Conservation (phyloP, 768 basidiomycete species). For the Fibroporia radiculosa region DNA sequence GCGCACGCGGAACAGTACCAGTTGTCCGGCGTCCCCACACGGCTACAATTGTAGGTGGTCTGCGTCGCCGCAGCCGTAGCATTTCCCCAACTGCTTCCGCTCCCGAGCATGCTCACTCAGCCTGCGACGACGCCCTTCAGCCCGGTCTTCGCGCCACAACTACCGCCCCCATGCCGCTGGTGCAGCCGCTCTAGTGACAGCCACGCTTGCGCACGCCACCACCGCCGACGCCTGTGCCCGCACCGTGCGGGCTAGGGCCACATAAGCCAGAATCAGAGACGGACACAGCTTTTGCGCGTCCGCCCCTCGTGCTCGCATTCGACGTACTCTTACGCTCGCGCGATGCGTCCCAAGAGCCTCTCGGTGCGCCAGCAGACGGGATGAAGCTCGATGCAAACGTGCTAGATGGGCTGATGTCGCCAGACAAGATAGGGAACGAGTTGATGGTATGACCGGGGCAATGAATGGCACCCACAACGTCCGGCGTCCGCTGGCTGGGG, state of each 20-base stretch:
- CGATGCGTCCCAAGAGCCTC: neutral
- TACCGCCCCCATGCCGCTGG: conserved; percentile 4
- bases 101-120: conserved; percentile 1
- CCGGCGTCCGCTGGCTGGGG: neutral
- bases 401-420: conserved; percentile 32
- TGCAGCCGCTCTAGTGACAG: conserved; percentile 6
- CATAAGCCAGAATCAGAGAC: too few relatives aligned
- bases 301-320: conserved; percentile 1
- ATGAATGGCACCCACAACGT: neutral
- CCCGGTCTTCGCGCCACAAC: conserved; percentile 10
- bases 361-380: neutral
- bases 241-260: too few relatives aligned
- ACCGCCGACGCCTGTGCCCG: too few relatives aligned
- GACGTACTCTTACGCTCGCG: conserved; percentile 2
- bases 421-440: conserved; percentile 34
- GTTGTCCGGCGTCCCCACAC: conserved; percentile 3
- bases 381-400: conserved; percentile 29
- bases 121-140: neutral
- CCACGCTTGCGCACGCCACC: too few relatives aligned
- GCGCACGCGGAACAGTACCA: conserved; percentile 2
- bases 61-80: conserved; percentile 11
- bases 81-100: neutral
- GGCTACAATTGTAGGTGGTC: conserved; percentile 15
- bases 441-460: conserved; percentile 36
- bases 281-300: too few relatives aligned